These are phyloP conservation scores for Prunus mira DNA, from an alignment of 306 rosid genomes.

Conservation along the genomic window DNA sequence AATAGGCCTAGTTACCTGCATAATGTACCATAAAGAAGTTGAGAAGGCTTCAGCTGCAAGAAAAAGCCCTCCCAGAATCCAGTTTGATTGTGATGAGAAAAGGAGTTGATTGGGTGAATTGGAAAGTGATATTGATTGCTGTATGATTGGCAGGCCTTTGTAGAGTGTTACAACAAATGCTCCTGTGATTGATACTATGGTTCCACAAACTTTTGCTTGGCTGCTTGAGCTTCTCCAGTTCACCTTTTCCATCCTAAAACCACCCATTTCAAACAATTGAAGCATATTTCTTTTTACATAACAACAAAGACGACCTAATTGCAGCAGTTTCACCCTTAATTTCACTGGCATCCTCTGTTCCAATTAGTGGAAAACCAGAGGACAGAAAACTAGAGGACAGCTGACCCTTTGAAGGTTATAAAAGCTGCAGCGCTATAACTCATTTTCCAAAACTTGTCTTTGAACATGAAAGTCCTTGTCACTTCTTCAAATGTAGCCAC, in stretches of 20 bases:
- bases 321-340: not conserved
- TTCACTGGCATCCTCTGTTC: too few relatives aligned
- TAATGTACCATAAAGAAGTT: slow-evolving; percentile 34
- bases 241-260: slow-evolving; percentile 46
- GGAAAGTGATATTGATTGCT: not conserved
- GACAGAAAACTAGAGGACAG: too few relatives aligned
- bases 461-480: too few relatives aligned
- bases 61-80: slow-evolving; percentile 26
- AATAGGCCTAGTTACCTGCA: not conserved
- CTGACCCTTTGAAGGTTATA: too few relatives aligned
- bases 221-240: slow-evolving; percentile 33
- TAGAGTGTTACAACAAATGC: slow-evolving; percentile 48
- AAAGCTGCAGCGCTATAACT: too few relatives aligned
- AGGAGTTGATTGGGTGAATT: not conserved
- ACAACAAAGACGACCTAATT: not conserved
- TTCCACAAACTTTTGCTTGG: slow-evolving; percentile 43
- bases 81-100: slow-evolving; percentile 12
- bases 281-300: not conserved
- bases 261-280: not conserved
- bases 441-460: too few relatives aligned
- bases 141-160: slow-evolving; percentile 40
- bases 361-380: too few relatives aligned
- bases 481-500: too few relatives aligned
- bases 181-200: slow-evolving; percentile 38
- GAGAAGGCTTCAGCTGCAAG: slow-evolving; percentile 24